Evolutionary conservation across 352 stramenopile species (phyloP), one percentile per base, ranked within the genome.

Genomic region (Stramenopiles sp.): DNA sequence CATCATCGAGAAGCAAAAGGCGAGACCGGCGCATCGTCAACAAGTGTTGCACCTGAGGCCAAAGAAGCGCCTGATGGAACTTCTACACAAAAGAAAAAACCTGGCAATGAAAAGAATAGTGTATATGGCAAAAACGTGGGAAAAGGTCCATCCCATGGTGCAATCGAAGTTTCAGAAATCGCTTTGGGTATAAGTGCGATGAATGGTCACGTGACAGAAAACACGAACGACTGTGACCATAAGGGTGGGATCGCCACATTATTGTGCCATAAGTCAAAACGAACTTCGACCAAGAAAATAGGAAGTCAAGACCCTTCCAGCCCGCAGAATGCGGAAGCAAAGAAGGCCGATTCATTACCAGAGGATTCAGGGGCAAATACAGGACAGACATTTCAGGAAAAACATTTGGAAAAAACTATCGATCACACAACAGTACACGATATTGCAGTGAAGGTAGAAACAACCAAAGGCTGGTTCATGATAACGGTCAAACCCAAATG

Each of bases 401-500:
- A 55, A 55, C 4, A 55, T 55, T 14, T 55, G 39, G 14, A 55
- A 14, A 55, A 4, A 55, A 55, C 4, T 14, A 55, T 55, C 14
- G 39, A 55, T 55, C 4, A 55, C 4, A 55, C 14, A 14, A 14
- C 39, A 14, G 39, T 55, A 14, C 39, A 14, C 14, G 39, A 55
- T 55, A 14, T 55, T 55, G 14, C 39, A 55, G 39, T 55, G 4
- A 4, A 55, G 4, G 39, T 55, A 14, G 39, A 55, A 55, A 78
- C 71, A 33, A 78, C 71, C 4, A 33, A 31, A 78, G 71, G 71
- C 8, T 33, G 4, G 30, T 78, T 87, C 44, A 39, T 76, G 7
- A 84, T 86, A 27, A 88, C 81, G 30, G 75, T 89, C n/a, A 80
- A 87, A 81, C 85, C 85, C 1, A 76, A 84, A 30, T 90, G 87